These are phyloP conservation scores for Pestalotiopsis sp. DNA, from an alignment of 2,329 filamentous ascomycete genomes.

Conservation along the genomic window DNA sequence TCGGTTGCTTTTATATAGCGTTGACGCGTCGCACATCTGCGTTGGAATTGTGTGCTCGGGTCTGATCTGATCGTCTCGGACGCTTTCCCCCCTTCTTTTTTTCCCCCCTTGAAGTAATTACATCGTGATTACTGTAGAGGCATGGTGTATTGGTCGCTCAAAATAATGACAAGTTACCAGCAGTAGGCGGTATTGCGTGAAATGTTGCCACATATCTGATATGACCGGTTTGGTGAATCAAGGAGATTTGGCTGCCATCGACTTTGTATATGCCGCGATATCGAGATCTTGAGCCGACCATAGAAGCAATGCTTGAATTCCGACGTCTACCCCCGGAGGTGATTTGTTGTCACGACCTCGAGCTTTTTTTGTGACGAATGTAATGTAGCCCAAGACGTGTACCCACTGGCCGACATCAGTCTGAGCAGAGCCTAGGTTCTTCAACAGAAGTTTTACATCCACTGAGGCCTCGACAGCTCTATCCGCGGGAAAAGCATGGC, in stretches of 20 bases:
- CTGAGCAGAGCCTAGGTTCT: conserved; percentile 61
- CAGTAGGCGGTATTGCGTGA: not conserved
- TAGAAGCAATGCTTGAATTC: conserved; percentile 66
- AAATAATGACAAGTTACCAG: not conserved
- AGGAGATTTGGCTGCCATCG: conserved; percentile 34
- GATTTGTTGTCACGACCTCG: not conserved
- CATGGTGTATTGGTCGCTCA: not conserved
- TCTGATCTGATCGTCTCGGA: too few relatives aligned
- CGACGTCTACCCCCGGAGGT: conserved; percentile 25
- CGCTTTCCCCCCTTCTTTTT: too few relatives aligned
- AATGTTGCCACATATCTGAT: not conserved
- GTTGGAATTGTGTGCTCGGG: too few relatives aligned
- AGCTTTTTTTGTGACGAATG: conserved; percentile 22
- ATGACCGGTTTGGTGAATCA: not conserved
- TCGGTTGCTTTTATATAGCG: too few relatives aligned
- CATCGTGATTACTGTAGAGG: not conserved
- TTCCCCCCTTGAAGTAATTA: not conserved
- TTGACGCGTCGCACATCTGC: too few relatives aligned
- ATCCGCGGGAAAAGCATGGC: conserved; percentile 62
- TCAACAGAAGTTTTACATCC: conserved; percentile 70
- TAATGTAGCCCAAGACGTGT: conserved; percentile 82
- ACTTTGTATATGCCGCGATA: conserved; percentile 68
- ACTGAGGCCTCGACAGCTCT: conserved; percentile 56
- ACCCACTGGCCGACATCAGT: conserved; percentile 80
- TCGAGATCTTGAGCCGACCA: conserved; percentile 77